These are phyloP conservation scores for Yamadazyma paraphyllophila DNA, from an alignment of 805 yeast genomes.

Conservation along the genomic window DNA sequence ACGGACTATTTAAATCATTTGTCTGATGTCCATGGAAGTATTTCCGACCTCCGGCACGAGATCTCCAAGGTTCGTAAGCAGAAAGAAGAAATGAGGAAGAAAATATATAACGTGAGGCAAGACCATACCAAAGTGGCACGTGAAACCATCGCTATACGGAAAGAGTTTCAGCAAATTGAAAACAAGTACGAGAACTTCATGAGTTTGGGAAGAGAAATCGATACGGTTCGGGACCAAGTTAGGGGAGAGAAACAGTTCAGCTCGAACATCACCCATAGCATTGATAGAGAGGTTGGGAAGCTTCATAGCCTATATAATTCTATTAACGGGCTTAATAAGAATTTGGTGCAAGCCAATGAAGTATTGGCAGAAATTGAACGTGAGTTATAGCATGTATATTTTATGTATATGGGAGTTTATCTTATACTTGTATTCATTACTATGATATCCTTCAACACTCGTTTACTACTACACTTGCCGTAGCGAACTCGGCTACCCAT, in stretches of 20 bases:
- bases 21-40: constrained; percentile 33
- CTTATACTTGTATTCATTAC: no score
- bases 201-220: constrained; percentile 6
- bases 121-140: constrained; percentile 32
- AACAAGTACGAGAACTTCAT: constrained; percentile 17
- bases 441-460: no score
- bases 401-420: no score
- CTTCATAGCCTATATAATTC: constrained; percentile 22
- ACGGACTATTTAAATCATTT: constrained; percentile 28
- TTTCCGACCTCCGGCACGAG: constrained; percentile 29
- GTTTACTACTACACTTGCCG: no score
- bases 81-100: constrained; percentile 30
- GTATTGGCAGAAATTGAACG: constrained; percentile 14
- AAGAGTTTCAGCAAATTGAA: constrained; percentile 17
- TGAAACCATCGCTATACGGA: constrained; percentile 28
- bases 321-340: constrained; percentile 21
- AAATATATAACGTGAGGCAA: constrained; percentile 28
- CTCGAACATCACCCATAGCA: constrained; percentile 1
- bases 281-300: constrained; percentile 4
- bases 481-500: no score
- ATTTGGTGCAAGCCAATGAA: constrained; percentile 22
- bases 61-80: constrained; percentile 27
- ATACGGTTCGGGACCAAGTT: constrained; percentile 1
- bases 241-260: background rate
- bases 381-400: background rate